Percentiles rank a stretch among this genome's conserved stretches.
Conservation (phyloP, 140 eudicot genomes). For the Ambrosia hybrid region DNA sequence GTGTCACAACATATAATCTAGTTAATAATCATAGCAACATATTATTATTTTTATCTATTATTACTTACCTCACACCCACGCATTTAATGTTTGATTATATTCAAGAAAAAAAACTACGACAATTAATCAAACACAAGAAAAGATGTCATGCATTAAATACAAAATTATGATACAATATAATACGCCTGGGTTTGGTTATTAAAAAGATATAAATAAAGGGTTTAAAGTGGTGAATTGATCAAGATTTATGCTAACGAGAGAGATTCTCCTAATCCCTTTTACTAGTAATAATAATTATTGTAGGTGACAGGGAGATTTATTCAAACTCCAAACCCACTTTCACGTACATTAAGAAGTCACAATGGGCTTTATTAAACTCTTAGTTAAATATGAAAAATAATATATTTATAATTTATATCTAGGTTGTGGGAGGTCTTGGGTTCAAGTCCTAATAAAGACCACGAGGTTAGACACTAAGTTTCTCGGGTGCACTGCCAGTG, state of each 20-base stretch:
- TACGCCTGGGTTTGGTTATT: neutral
- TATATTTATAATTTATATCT: too few relatives aligned
- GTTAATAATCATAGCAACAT: too few relatives aligned
- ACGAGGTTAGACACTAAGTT: too few relatives aligned
- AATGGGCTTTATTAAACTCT: slow-evolving; percentile 10
- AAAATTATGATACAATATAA: slow-evolving; percentile 4
- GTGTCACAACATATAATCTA: too few relatives aligned
- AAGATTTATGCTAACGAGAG: slow-evolving; percentile 35
- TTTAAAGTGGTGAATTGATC: slow-evolving; percentile 23
- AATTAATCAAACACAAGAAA: slow-evolving; percentile 7
- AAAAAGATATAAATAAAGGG: neutral
- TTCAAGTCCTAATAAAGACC: too few relatives aligned
- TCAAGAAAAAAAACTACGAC: neutral
- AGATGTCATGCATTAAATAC: neutral
- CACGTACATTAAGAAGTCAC: slow-evolving; percentile 30
- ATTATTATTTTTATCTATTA: too few relatives aligned
- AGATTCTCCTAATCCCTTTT: slow-evolving; percentile 36
- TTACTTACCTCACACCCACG: neutral
- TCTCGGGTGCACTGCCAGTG: too few relatives aligned
- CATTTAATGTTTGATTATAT: neutral
- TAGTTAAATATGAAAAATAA: too few relatives aligned
- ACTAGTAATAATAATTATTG: slow-evolving; percentile 28
- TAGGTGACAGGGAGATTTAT: slow-evolving; percentile 31
- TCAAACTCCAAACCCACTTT: slow-evolving; percentile 32
- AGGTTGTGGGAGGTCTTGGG: too few relatives aligned